Percentiles rank a stretch among this genome's conserved stretches.
Conservation (phyloP, 2,329 filamentous ascomycete genomes). For the Fusarium sp. region DNA sequence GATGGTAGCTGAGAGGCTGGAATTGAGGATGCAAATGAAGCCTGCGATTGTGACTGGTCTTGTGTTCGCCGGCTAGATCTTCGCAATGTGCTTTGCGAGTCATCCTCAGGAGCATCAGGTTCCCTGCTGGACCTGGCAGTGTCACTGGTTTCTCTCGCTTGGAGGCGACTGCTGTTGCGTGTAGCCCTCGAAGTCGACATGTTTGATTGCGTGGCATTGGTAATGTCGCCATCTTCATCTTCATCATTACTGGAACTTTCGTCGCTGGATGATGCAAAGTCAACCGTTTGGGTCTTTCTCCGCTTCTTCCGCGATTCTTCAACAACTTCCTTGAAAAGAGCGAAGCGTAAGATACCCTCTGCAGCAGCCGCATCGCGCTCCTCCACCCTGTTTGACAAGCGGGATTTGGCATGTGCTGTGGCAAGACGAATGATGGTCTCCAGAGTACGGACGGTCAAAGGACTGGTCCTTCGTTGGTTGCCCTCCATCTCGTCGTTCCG, state of each 20-base stretch:
- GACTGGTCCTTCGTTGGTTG: slow-evolving; percentile 91
- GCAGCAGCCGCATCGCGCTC: slow-evolving; percentile 88
- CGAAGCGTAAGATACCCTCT: slow-evolving; percentile 90
- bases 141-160: slow-evolving; percentile 39
- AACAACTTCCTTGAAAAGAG: slow-evolving; percentile 95
- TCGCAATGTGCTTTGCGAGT: slow-evolving; percentile 49
- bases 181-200: slow-evolving; percentile 44
- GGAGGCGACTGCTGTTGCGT: slow-evolving; percentile 36
- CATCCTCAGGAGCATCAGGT: slow-evolving; percentile 54
- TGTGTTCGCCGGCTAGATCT: slow-evolving; percentile 53
- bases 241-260: slow-evolving; percentile 68
- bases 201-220: slow-evolving; percentile 55
- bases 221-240: slow-evolving; percentile 56
- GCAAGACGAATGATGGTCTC: slow-evolving; percentile 98
- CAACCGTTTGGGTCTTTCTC: slow-evolving; percentile 71
- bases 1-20: slow-evolving; percentile 75
- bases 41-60: slow-evolving; percentile 54
- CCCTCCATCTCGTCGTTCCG: slow-evolving; percentile 96
- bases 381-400: slow-evolving; percentile 87
- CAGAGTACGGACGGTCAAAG: slow-evolving; percentile 95
- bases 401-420: slow-evolving; percentile 93
- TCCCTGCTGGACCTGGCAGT: slow-evolving; percentile 43
- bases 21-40: slow-evolving; percentile 81
- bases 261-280: slow-evolving; percentile 66
- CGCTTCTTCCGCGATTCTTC: slow-evolving; percentile 84